Conservation (phyloP, 2,329 filamentous ascomycete species). For the Cladosporium velox region DNA sequence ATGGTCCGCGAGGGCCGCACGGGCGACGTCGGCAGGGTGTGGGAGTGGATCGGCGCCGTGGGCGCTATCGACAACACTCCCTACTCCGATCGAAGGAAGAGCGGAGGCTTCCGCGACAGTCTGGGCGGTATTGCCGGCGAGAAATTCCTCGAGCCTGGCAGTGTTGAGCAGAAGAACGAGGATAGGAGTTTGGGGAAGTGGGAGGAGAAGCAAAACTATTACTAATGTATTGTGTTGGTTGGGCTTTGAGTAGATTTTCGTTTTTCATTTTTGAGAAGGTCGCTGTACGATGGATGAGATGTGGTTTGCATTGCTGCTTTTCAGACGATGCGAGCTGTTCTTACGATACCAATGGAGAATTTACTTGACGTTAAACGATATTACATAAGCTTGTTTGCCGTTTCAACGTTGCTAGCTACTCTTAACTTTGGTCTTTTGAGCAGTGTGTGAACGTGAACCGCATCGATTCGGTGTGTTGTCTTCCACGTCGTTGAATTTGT, state of each 20-base stretch:
- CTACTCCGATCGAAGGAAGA: constrained; percentile 29
- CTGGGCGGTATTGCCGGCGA: constrained; percentile 16
- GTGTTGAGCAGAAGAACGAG: background rate
- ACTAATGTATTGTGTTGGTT: constrained; percentile 3
- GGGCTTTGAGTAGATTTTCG: background rate
- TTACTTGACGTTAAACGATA: background rate
- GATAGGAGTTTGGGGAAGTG: constrained; percentile 9
- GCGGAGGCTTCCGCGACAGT: constrained; percentile 23
- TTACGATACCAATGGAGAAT: background rate
- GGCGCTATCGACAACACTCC: constrained; percentile 33
- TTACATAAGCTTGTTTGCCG: background rate
- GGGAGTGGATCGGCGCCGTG: constrained; percentile 69
- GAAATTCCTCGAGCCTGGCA: constrained; percentile 17
- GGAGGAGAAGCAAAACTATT: constrained; percentile 17
- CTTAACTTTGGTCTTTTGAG: too few relatives aligned
- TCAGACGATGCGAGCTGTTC: background rate
- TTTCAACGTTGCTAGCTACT: too few relatives aligned
- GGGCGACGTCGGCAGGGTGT: constrained; percentile 61
- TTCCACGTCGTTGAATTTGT: background rate
- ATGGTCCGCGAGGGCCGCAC: constrained; percentile 65
- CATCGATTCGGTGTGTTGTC: too few relatives aligned
- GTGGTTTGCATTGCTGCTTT: background rate
- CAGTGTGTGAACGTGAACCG: too few relatives aligned
- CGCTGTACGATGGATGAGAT: background rate
- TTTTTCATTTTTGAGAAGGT: too few relatives aligned